Conservation (phyloP, 257 asterid species). For the Avicennia marina region DNA sequence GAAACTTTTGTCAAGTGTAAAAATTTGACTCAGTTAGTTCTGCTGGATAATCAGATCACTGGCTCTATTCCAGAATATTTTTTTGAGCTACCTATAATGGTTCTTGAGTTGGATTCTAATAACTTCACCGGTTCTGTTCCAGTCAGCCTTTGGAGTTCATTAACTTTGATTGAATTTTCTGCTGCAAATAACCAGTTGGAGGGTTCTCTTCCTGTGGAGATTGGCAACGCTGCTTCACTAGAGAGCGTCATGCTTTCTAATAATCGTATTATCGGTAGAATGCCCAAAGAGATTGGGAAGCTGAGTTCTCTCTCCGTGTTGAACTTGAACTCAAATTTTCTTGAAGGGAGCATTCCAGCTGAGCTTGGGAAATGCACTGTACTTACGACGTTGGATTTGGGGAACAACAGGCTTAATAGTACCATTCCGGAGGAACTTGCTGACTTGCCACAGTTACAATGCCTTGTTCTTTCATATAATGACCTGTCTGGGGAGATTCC, state of each 20-base stretch:
- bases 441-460: slow-evolving; percentile 56
- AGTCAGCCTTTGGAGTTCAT: slow-evolving; percentile 47
- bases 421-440: slow-evolving; percentile 46
- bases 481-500: slow-evolving; percentile 71
- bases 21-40: slow-evolving; percentile 50
- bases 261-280: slow-evolving; percentile 44
- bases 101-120: slow-evolving; percentile 75
- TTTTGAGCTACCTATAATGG: slow-evolving; percentile 56
- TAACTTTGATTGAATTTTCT: slow-evolving; percentile 54
- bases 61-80: slow-evolving; percentile 67
- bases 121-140: slow-evolving; percentile 74
- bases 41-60: slow-evolving; percentile 46
- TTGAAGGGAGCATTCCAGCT: slow-evolving; percentile 48
- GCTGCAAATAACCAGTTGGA: slow-evolving; percentile 59
- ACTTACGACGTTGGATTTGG: slow-evolving; percentile 65
- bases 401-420: slow-evolving; percentile 51
- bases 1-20: slow-evolving; percentile 54
- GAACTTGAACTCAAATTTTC: slow-evolving; percentile 54
- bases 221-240: slow-evolving; percentile 43
- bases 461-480: slow-evolving; percentile 68
- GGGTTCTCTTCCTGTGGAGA: slow-evolving; percentile 49
- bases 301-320: slow-evolving; percentile 49
- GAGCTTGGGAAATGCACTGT: slow-evolving; percentile 58
- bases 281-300: slow-evolving; percentile 57
- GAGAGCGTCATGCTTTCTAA: slow-evolving; percentile 55